Conservation (phyloP, 768 basidiomycete species). For the Vararia minispora region DNA sequence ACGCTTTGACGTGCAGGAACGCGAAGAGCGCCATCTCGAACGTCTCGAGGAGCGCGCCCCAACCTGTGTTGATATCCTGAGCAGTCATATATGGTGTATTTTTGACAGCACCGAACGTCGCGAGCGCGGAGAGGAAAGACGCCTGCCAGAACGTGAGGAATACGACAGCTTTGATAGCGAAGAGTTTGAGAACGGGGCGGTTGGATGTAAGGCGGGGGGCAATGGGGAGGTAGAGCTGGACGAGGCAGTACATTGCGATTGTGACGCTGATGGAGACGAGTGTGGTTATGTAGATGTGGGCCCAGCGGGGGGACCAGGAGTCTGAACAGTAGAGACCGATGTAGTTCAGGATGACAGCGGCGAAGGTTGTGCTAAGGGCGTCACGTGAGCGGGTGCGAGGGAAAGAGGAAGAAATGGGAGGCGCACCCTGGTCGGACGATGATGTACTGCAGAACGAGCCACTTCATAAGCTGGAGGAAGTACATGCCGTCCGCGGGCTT, state of each 20-base stretch:
- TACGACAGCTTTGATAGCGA: constrained; percentile 66
- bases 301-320: constrained; percentile 58
- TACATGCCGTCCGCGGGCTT: constrained; percentile 61
- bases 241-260: constrained; percentile 66
- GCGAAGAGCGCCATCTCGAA: constrained; percentile 74
- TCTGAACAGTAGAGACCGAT: constrained; percentile 62
- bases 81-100: constrained; percentile 64
- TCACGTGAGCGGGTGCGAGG: neutral
- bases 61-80: constrained; percentile 61
- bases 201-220: constrained; percentile 41
- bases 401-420: neutral
- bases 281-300: constrained; percentile 53
- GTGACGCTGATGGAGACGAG: constrained; percentile 63
- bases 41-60: constrained; percentile 56
- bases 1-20: constrained; percentile 61
- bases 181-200: constrained; percentile 54
- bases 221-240: constrained; percentile 59
- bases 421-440: constrained; percentile 48
- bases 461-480: constrained; percentile 67
- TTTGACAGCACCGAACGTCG: constrained; percentile 49
- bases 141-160: constrained; percentile 76
- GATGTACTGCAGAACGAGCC: constrained; percentile 67
- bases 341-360: constrained; percentile 51
- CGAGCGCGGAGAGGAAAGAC: constrained; percentile 43
- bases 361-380: constrained; percentile 32